Base-by-base conservation (phyloP, 2,329 filamentous ascomycete genomes). In the Calonectria montana region DNA sequence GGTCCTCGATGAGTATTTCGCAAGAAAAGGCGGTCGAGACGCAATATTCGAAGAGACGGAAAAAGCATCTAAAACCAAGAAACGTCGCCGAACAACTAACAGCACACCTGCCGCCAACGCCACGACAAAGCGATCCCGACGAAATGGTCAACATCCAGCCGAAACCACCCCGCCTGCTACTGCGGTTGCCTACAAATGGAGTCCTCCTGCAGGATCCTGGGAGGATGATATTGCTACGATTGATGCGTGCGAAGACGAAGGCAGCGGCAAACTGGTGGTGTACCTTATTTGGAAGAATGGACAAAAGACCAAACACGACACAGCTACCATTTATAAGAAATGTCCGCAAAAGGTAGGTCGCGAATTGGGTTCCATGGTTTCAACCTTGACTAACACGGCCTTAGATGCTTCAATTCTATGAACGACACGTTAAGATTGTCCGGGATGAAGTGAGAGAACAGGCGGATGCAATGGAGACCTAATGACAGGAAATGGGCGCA, bases 211-310 rank as follows among this genome's bases (percentile, higher is more conserved):
- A 2, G 94, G 94, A 9, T 92, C 88, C 37, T 97, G 94, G 94
- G 94, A 97, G 75, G 90, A 94, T 13, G 87, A 94, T 2, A 90
- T 96, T 27, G 87, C 89, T 23, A 86, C 86, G 1, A 91, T 97
- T 37, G 93, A 95, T 75, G 93, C 92, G 0, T 93, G 93, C 69
- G 90, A 94, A 77, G 91, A 94, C 75, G 88, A 89, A 62, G 85
- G 88, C 29, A 86, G 84, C 4, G 89, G 88, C 21, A 88, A 87
- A 71, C 85, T 94, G 16, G 87, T 91, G 37, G 93, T 93, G 1
- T 94, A 92, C 76, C 83, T 96, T 37, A 90, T 91, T 15, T 96
- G 94, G 94, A 92, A 91, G 77, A 91, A 93, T 72, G 91, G 91
- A 10, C 86, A 90, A 59, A 95, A 94, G 85, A 94, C 93, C 1